Base-by-base conservation (phyloP, 108 stramenopile species). In the Parietichytrium sp. region DNA sequence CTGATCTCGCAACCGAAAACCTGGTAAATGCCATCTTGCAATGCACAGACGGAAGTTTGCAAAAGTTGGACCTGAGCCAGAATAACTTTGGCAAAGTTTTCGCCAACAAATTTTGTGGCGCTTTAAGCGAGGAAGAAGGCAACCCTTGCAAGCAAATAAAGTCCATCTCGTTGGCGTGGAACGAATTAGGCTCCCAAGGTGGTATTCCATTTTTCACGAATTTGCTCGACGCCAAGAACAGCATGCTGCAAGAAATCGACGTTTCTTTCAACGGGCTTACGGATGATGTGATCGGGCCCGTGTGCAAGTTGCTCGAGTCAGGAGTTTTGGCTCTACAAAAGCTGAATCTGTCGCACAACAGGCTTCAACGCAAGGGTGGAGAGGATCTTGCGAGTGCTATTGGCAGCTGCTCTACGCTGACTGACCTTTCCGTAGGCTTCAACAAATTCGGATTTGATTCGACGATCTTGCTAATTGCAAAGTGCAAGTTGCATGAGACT, bases 261-360 rank as follows among this genome's bases (percentile, higher is more conserved):
- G 16, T 72, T 20, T 33, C 61, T 25, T 72, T 72, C 20, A 72
- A 72, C 20, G 61, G 61, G 6, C 23, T 72, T 12, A 72, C 61
- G 8, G 61, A 72, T 3, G 38, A 2, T 12, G 36, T 33, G 20
- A 42, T 23, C 1, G 16, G 10, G 6, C 6, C 61, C 20, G 8
- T 72, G 61, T 42, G 61, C 42, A 27, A 72, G 61, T 2, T 72
- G 16, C 20, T 72, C 8, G 61, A 7, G 61, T 13, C 10, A 42
- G 2, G 45, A n/a, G 13, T 20, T 0, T 15, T 45, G 42, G 20
- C 10, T 6, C 61, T 72, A 1, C 33, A 72, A 45, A 72, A 72
- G 61, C 7, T 72, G 23, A 42, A 45, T 25, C 61, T 72, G 13
- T 36, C 61, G 20, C 13, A 38, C 61, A 72, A 72, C 20, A 33